Conservation (phyloP, 352 stramenopile species). For the Pythium scleroteichum region DNA sequence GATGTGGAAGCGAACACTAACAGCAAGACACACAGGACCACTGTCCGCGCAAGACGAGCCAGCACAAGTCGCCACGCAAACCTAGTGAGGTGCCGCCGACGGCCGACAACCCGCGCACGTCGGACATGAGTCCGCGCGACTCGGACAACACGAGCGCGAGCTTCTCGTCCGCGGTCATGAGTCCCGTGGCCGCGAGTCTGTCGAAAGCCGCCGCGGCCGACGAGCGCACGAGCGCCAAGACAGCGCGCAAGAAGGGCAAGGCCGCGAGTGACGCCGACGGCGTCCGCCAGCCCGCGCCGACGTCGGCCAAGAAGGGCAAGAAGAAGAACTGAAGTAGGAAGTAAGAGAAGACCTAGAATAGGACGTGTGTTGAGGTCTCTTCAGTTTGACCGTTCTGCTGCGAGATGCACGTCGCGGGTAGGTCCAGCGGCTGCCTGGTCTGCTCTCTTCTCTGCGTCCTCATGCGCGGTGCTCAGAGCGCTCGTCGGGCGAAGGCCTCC, state of each 20-base stretch:
- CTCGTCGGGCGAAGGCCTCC: constrained; percentile 56
- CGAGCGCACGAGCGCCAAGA: not conserved
- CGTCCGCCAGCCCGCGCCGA: constrained; percentile 15
- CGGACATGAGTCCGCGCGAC: constrained; percentile 28
- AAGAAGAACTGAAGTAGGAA: constrained; percentile 22
- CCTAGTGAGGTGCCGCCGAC: not conserved
- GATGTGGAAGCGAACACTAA: not conserved
- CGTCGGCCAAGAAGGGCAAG: constrained; percentile 22
- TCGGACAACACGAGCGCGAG: constrained; percentile 28
- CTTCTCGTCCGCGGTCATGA: constrained; percentile 27
- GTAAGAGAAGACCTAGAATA: not conserved
- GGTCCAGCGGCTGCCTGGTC: too few relatives aligned
- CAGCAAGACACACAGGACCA: constrained; percentile 8
- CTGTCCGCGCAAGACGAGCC: constrained; percentile 12
- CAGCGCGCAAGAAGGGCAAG: constrained; percentile 20
- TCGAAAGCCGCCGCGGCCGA: not conserved
- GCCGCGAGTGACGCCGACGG: too few relatives aligned
- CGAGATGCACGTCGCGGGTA: constrained; percentile 12
- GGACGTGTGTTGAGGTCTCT: not conserved
- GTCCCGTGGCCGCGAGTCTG: constrained; percentile 8
- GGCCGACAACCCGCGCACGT: constrained; percentile 21
- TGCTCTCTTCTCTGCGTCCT: too few relatives aligned
- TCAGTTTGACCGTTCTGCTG: not conserved
- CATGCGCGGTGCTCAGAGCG: too few relatives aligned
- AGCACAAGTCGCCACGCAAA: constrained; percentile 4